phyloP scores from a whole-genome alignment of 2,329 filamentous ascomycete species.

The Calonectria fujianensis region DNA sequence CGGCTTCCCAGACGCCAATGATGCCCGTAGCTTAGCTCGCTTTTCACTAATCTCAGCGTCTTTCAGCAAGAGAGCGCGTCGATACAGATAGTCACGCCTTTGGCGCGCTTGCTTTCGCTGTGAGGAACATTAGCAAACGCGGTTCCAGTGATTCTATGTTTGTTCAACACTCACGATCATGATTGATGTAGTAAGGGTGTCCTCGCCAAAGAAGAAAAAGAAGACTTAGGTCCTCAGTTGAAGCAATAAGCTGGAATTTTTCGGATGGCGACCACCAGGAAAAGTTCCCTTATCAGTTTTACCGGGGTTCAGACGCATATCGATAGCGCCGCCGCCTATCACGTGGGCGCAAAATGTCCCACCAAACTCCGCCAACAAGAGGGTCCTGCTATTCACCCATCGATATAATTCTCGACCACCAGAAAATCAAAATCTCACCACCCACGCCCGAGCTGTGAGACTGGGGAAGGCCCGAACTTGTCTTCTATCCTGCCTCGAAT shows the following conservation, averaged over 20 bases:
- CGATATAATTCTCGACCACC: conserved; percentile 53
- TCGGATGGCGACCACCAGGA: conserved; percentile 42
- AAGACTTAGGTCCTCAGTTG: not conserved
- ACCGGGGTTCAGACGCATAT: conserved; percentile 49
- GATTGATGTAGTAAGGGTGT: conserved; percentile 27
- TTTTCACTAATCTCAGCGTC: conserved; percentile 97
- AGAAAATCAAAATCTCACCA: conserved; percentile 52
- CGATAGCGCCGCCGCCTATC: conserved; percentile 60
- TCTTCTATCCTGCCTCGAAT: conserved; percentile 25
- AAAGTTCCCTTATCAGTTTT: conserved; percentile 58
- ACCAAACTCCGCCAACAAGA: conserved; percentile 58
- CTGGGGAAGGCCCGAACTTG: conserved; percentile 34
- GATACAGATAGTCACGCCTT: conserved; percentile 82
- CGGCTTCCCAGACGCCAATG: conserved; percentile 91
- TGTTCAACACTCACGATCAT: conserved; percentile 60
- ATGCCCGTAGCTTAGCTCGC: conserved; percentile 88
- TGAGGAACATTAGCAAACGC: conserved; percentile 40
- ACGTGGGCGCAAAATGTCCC: conserved; percentile 65
- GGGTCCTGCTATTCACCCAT: conserved; percentile 52
- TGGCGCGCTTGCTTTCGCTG: conserved; percentile 66
- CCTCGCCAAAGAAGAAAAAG: conserved; percentile 12
- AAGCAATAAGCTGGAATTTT: conserved; percentile 30
- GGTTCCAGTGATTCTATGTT: not conserved
- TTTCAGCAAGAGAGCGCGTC: conserved; percentile 88
- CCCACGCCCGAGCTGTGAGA: conserved; percentile 40